Evolutionary conservation across 2,329 filamentous ascomycete genomes (phyloP).

Genomic region (Beauveria sp.): DNA sequence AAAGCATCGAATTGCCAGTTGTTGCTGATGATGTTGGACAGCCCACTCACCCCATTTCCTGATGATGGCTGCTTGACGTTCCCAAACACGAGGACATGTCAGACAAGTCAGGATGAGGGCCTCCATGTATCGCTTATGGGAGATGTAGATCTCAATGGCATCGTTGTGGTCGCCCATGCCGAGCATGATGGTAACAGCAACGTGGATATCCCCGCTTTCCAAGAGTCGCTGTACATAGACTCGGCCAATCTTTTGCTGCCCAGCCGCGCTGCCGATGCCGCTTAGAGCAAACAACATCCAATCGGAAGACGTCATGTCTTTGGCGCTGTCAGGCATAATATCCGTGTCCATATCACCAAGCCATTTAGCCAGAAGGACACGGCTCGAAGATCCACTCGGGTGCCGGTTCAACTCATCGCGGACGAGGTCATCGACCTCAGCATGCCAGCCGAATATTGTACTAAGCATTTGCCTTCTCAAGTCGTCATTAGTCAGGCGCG

Average conservation of each 20-base stretch:
- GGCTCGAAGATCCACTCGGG: conserved; percentile 62
- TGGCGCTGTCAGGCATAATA: conserved; percentile 68
- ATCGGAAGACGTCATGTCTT: conserved; percentile 86
- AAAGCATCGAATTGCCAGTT: conserved; percentile 87
- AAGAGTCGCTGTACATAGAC: conserved; percentile 86
- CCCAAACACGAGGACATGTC: conserved; percentile 79
- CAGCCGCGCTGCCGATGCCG: conserved; percentile 67
- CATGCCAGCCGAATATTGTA: conserved; percentile 92
- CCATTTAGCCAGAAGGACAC: conserved; percentile 86
- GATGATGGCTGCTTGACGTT: conserved; percentile 78
- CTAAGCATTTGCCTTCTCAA: conserved; percentile 84
- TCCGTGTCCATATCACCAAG: conserved; percentile 78
- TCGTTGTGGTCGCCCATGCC: conserved; percentile 89
- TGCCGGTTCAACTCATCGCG: conserved; percentile 77
- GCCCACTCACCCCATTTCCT: conserved; percentile 94
- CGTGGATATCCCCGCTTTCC: conserved; percentile 84
- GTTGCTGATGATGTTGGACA: conserved; percentile 76
- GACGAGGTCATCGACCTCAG: conserved; percentile 72
- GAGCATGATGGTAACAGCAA: conserved; percentile 85
- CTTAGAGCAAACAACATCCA: conserved; percentile 96
- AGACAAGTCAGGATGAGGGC: conserved; percentile 82
- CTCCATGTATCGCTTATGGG: conserved; percentile 86
- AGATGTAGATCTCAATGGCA: conserved; percentile 92
- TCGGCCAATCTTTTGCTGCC: conserved; percentile 83
- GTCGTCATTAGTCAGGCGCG: conserved; percentile 65